These are phyloP conservation scores for Sanghuangporus weigelae DNA, from an alignment of 1,284 basidiomycete species.

Conservation along the genomic window DNA sequence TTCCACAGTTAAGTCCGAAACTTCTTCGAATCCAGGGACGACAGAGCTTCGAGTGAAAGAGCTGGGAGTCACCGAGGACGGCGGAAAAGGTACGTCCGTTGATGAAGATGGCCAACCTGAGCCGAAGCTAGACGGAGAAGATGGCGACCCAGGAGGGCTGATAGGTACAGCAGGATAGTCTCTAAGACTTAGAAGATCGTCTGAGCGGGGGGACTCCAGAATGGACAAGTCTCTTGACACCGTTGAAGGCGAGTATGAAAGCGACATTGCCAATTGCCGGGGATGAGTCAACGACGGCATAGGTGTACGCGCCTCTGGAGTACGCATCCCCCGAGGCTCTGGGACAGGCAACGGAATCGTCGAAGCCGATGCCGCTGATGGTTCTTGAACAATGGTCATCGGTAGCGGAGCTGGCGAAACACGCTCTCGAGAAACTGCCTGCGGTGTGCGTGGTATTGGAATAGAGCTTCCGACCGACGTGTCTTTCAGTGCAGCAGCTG, in stretches of 20 bases:
- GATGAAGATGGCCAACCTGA: conserved; percentile 10
- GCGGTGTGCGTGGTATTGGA: conserved; percentile 19
- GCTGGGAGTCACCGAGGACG: conserved; percentile 15
- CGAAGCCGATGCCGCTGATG: conserved; percentile 18
- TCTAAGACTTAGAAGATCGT: conserved; percentile 43
- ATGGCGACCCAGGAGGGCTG: conserved; percentile 8
- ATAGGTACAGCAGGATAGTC: conserved; percentile 26
- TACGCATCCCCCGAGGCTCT: neutral
- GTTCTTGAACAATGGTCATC: neutral
- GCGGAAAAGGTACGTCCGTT: conserved; percentile 11
- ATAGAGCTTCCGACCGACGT: conserved; percentile 36
- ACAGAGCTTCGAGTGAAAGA: conserved; percentile 5
- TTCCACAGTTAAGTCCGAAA: conserved; percentile 7
- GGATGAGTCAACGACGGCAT: neutral
- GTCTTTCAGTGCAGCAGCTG: conserved; percentile 34
- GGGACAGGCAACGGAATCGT: conserved; percentile 16
- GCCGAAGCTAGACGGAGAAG: conserved; percentile 4
- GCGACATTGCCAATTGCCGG: conserved; percentile 22
- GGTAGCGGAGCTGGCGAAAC: conserved; percentile 12
- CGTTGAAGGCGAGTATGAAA: conserved; percentile 47
- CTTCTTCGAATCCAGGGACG: neutral
- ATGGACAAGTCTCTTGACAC: conserved; percentile 44
- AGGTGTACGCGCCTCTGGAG: neutral
- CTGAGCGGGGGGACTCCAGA: conserved; percentile 67
- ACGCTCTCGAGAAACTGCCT: neutral